A percentile compares a stretch with the other conserved stretches of the same genome.
Conservation (phyloP, 176 grass and related monocot species). For the Raddia guianensis region DNA sequence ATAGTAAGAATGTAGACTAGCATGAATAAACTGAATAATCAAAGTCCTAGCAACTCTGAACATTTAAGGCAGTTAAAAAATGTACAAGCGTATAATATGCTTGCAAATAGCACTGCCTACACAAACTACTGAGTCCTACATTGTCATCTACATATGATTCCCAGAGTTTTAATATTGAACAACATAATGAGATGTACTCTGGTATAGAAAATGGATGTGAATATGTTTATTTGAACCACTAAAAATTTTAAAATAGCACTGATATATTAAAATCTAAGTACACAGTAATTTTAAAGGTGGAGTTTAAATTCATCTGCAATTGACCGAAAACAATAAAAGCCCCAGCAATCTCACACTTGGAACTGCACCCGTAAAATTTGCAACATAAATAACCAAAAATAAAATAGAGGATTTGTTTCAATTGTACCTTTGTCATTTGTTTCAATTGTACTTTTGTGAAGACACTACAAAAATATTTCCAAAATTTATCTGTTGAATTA, state of each 20-base stretch:
- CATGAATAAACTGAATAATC: background rate
- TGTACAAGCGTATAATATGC: background rate
- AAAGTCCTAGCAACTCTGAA: background rate
- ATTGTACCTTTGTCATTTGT: constrained; percentile 1
- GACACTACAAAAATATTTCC: constrained; percentile 18
- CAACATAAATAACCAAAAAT: constrained; percentile 17
- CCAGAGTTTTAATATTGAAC: background rate
- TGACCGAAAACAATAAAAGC: background rate
- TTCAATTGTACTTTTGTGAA: background rate
- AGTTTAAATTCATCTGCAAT: background rate
- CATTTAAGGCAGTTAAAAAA: background rate
- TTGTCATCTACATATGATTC: background rate
- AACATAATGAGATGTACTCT: constrained; percentile 3
- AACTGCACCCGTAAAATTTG: background rate
- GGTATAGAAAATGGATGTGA: background rate
- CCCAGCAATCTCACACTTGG: constrained; percentile 12
- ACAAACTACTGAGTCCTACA: background rate
- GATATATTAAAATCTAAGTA: background rate
- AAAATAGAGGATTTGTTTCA: background rate
- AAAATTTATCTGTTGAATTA: constrained; percentile 24
- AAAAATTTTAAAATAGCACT: constrained; percentile 35
- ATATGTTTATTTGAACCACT: background rate
- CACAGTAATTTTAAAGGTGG: constrained; percentile 21
- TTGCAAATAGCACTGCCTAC: background rate
- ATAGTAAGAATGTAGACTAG: background rate